A percentile compares a stretch with the other conserved stretches of the same genome.
These are phyloP conservation scores for Penicillium sp. DNA, from an alignment of 2,329 filamentous ascomycete species.

Conservation along the genomic window DNA sequence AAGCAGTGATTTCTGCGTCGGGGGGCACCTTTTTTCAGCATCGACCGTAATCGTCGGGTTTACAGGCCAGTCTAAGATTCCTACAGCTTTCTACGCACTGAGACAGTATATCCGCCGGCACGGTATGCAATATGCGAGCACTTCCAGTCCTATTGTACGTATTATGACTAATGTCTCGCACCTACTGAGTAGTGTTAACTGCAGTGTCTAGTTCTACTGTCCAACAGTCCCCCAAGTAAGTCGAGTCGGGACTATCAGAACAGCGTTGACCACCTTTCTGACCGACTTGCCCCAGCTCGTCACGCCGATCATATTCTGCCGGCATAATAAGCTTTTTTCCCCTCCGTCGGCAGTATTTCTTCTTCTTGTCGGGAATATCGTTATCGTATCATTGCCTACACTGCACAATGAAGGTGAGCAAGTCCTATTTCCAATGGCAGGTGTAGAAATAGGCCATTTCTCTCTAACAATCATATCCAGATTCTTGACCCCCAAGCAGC, in stretches of 20 bases:
- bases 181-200: too few relatives aligned
- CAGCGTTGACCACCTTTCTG: not conserved
- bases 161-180: too few relatives aligned
- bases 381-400: not conserved
- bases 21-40: too few relatives aligned
- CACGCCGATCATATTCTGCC: conserved; percentile 5
- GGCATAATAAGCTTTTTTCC: conserved; percentile 23
- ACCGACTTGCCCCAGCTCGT: not conserved
- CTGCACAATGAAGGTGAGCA: conserved; percentile 23
- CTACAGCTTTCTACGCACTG: too few relatives aligned
- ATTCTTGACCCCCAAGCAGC: conserved; percentile 42
- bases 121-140: too few relatives aligned
- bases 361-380: not conserved
- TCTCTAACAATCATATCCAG: conserved; percentile 17
- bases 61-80: too few relatives aligned
- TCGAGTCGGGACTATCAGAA: too few relatives aligned
- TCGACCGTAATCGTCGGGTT: too few relatives aligned
- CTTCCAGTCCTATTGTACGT: too few relatives aligned
- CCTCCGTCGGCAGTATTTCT: conserved; percentile 2
- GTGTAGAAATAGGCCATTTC: too few relatives aligned
- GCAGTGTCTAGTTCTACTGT: not conserved
- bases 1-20: too few relatives aligned
- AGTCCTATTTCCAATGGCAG: not conserved
- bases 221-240: not conserved
- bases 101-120: too few relatives aligned